These are phyloP conservation scores for Kokia cookei DNA, from an alignment of 441 rosid species.

Conservation along the genomic window DNA sequence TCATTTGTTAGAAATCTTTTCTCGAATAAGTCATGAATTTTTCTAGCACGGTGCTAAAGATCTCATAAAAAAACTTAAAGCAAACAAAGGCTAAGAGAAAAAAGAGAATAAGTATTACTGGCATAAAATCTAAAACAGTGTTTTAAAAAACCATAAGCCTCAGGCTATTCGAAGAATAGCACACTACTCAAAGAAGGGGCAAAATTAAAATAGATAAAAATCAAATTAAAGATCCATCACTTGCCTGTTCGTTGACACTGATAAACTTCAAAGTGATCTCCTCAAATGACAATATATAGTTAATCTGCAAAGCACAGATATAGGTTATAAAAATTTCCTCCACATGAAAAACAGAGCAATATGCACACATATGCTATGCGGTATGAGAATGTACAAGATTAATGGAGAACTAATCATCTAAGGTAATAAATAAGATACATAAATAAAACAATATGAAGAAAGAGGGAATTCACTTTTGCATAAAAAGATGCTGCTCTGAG, in stretches of 20 bases:
- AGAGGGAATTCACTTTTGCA: constrained; percentile 62
- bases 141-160: neutral
- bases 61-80: neutral
- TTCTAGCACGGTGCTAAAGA: neutral
- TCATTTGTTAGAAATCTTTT: neutral
- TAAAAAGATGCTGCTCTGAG: constrained; percentile 93
- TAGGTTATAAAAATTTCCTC: constrained; percentile 10
- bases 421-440: neutral
- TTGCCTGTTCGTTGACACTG: constrained; percentile 80
- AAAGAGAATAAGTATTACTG: neutral
- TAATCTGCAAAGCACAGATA: constrained; percentile 57
- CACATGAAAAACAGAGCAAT: neutral
- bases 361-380: neutral
- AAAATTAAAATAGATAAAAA: neutral
- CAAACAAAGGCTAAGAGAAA: neutral
- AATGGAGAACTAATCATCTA: neutral
- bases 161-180: neutral
- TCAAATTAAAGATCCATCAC: neutral
- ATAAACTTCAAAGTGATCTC: constrained; percentile 96
- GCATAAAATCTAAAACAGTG: neutral
- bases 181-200: neutral
- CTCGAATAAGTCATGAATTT: neutral
- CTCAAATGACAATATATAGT: constrained; percentile 83
- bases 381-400: neutral
- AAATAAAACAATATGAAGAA: constrained; percentile 2